Base-by-base conservation (phyloP, 805 yeast species). In the Candida coquimbonensis region DNA sequence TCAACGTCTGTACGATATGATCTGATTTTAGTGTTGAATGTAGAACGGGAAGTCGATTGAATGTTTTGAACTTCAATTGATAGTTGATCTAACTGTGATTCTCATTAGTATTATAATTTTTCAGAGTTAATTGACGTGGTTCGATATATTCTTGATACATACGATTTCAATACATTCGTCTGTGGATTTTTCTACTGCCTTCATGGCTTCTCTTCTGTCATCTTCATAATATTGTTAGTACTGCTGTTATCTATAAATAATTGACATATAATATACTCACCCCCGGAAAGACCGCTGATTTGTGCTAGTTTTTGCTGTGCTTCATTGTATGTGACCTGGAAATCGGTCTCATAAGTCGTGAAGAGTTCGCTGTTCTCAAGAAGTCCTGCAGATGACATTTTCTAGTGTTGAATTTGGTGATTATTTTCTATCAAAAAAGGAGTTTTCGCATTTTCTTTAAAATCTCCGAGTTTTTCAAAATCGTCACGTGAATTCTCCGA, bases 11-110 rank as follows among this genome's bases (percentile, higher is more conserved):
- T 55, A 50, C 77, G 79, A 64, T 81, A 87, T 34, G 81, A 81
- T 52, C 98, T 80, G 35, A 89, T 68, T 55, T 83, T 83, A 29
- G 90, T 70, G 61, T 90, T 89, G 59, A 75, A 83, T 7, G 77
- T 64, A 0, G 93, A 78, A 51, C 96, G 70, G 50, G 77, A 50
- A 66, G 77, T 49, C 8, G 91, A 81, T n/a, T 96, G 87, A 32
- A 88, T 73, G 56, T 82, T 83, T 60, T 83, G 89, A 2, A 90
- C 83, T 61, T 91, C 98, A 37, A 91, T 72, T 26, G 80, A 80
- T 82, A 93, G 82, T 54, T 91, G 95, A 53, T 90, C 96, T 38
- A 88, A 64, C 70, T 66, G 45, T 17, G n/a, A 29, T 16, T 11
- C 12, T 34, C 19, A 47, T 49, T 44, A 44, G 51, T 42, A 42